These are phyloP conservation scores for Mycena citricolor DNA, from an alignment of 1,284 basidiomycete genomes.

Conservation along the genomic window DNA sequence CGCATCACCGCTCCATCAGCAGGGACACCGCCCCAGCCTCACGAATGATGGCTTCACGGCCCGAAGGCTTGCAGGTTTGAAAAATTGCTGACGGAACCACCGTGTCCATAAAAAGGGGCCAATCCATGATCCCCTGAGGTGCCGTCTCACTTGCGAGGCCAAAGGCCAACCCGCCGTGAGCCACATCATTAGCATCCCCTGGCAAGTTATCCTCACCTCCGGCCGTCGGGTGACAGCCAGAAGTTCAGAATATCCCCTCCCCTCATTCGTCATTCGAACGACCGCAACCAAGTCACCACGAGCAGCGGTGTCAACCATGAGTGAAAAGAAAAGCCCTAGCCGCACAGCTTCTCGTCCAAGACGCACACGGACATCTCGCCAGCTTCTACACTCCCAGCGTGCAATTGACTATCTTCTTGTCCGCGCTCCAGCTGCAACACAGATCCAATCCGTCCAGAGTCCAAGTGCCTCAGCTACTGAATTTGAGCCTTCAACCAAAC, in stretches of 20 bases:
- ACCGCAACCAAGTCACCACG: slow-evolving; percentile 18
- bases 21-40: no score
- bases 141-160: slow-evolving; percentile 18
- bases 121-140: slow-evolving; percentile 8
- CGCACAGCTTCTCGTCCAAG: slow-evolving; percentile 22
- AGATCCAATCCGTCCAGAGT: slow-evolving; percentile 17
- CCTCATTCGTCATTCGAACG: no score
- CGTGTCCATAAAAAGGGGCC: no score
- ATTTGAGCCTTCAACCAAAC: slow-evolving; percentile 13
- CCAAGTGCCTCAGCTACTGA: slow-evolving; percentile 14
- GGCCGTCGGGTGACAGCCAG: slow-evolving; percentile 13
- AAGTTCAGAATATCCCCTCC: slow-evolving; percentile 15
- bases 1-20: no score
- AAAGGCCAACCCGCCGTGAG: slow-evolving; percentile 14
- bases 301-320: slow-evolving; percentile 15
- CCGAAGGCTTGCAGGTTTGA: no score
- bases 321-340: slow-evolving; percentile 3
- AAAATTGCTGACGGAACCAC: no score
- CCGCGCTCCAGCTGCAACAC: slow-evolving; percentile 23
- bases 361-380: slow-evolving; percentile 28
- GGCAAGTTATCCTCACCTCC: slow-evolving; percentile 14
- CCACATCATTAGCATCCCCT: slow-evolving; percentile 12
- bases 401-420: slow-evolving; percentile 25
- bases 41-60: no score
- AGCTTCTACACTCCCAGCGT: slow-evolving; percentile 21